Evolutionary conservation across 2,329 filamentous ascomycete genomes (phyloP), one percentile per base, ranked within the genome.

Genomic region (Diaporthe aspalathi): DNA sequence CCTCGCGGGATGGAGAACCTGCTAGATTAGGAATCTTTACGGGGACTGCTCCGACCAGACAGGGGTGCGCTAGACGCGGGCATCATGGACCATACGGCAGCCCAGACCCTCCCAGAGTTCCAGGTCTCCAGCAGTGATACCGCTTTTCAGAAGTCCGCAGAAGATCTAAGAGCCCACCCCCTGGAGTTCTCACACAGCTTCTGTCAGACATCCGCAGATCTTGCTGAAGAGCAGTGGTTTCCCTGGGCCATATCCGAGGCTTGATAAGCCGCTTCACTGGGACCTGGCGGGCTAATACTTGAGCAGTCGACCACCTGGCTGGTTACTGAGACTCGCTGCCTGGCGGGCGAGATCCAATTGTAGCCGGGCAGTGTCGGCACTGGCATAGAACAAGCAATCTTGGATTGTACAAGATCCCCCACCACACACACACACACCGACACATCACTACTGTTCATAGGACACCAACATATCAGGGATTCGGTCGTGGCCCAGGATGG

Each of bases 1-100:
- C 85, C 85, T 5, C 78, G 78, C 20, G 80, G 79, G 38, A 81
- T 87, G 81, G 77, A 74, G 24, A 74, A 75, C n/a, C 73, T 86
- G 20, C 78, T 85, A 71, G 77, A 84, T 67, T 77, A 73, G 72
- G 52, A 27, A 12, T 50, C 69, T 54, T 67, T 47, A n/a, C 22
- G 8, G 62, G 52, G 16, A 9, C 16, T 50, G 29, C 66, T 45
- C 32, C 70, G 45, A 43, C 52, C 17, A 35, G 43, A 57, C 22
- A 53, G 43, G 20, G 29, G 32, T 16, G 38, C 24, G 9, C 38
- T 56, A 24, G 63, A 53, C 14, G 29, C n/a, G n/a, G n/a, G n/a
- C n/a, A n/a, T n/a, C n/a, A n/a, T 17, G n/a, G 2, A n/a, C 9
- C 27, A 54, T 27, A 54, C 29, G 17, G 4, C 29, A 54, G 29